Conservation (phyloP, 2,329 filamentous ascomycete species). For the Pseudocercospora pini-densiflorae region DNA sequence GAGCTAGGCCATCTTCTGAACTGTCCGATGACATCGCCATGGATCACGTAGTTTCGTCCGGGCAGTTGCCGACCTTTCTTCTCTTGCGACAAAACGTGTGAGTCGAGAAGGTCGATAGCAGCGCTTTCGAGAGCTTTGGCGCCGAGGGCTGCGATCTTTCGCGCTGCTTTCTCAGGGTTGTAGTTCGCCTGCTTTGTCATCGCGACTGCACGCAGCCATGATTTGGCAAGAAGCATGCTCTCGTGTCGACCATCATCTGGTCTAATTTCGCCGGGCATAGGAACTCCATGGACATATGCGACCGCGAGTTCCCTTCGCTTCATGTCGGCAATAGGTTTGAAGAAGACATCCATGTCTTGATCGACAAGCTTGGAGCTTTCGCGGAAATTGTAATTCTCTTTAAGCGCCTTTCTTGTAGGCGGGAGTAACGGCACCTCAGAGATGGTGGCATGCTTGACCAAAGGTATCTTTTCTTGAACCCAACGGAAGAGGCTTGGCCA, state of each 20-base stretch:
- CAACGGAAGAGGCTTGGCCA: conserved; percentile 70
- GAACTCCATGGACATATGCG: conserved; percentile 22
- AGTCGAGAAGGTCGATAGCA: conserved; percentile 59
- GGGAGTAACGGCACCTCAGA: conserved; percentile 39
- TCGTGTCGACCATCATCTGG: conserved; percentile 24
- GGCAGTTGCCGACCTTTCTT: conserved; percentile 63
- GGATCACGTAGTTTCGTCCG: conserved; percentile 67
- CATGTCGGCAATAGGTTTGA: conserved; percentile 26
- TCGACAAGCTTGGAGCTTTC: conserved; percentile 20
- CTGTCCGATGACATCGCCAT: conserved; percentile 61
- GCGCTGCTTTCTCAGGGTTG: conserved; percentile 44
- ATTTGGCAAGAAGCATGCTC: conserved; percentile 41
- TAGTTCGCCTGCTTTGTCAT: conserved; percentile 48
- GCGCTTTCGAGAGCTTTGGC: conserved; percentile 48
- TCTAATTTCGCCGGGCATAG: conserved; percentile 17
- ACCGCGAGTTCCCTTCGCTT: conserved; percentile 27
- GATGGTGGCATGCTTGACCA: conserved; percentile 43
- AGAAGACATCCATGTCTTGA: conserved; percentile 27
- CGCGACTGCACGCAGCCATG: conserved; percentile 53
- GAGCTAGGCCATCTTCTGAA: conserved; percentile 60
- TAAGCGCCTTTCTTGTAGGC: conserved; percentile 18
- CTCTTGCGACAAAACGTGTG: conserved; percentile 63
- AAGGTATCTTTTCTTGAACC: conserved; percentile 56
- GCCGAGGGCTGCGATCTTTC: conserved; percentile 45
- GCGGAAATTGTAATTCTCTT: conserved; percentile 23